Conservation (phyloP, 2,329 filamentous ascomycete species). For the Tolypocladium tropicale region DNA sequence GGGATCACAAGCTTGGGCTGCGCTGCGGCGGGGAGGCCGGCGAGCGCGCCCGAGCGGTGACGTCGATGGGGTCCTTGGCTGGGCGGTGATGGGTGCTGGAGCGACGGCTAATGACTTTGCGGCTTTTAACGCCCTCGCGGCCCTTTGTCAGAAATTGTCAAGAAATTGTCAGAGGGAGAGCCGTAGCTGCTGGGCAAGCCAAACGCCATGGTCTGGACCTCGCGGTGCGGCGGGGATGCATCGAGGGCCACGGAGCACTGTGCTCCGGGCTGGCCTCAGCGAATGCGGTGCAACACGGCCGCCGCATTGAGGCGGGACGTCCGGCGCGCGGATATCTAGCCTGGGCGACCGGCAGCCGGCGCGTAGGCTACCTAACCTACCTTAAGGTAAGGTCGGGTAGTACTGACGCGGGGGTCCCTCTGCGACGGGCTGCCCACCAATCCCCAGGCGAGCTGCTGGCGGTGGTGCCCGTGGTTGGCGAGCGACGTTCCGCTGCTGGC, state of each 20-base stretch:
- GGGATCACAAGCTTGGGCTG: background rate
- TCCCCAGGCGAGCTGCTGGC: background rate
- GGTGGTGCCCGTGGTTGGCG: background rate
- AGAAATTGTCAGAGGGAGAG: background rate
- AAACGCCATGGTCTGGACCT: background rate
- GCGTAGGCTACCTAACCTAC: too few species aligned
- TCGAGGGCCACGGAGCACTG: background rate
- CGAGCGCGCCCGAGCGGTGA: background rate
- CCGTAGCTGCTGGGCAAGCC: too few species aligned
- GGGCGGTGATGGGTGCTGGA: background rate
- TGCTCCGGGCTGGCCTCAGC: background rate
- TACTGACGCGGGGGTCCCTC: background rate
- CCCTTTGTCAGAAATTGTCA: background rate
- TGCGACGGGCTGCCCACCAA: background rate
- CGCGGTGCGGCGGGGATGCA: too few species aligned
- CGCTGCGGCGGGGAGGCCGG: background rate
- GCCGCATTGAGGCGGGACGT: too few species aligned
- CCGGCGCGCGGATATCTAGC: too few species aligned
- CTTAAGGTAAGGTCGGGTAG: too few species aligned
- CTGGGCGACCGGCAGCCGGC: too few species aligned
- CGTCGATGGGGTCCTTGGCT: background rate
- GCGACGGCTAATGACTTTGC: background rate
- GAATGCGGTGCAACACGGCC: too few species aligned
- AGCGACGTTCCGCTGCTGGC: background rate
- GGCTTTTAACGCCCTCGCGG: background rate